Percentiles rank a stretch among this genome's conserved stretches.
phyloP scores from a whole-genome alignment of 805 yeast species.

The Saturnispora bothae region DNA sequence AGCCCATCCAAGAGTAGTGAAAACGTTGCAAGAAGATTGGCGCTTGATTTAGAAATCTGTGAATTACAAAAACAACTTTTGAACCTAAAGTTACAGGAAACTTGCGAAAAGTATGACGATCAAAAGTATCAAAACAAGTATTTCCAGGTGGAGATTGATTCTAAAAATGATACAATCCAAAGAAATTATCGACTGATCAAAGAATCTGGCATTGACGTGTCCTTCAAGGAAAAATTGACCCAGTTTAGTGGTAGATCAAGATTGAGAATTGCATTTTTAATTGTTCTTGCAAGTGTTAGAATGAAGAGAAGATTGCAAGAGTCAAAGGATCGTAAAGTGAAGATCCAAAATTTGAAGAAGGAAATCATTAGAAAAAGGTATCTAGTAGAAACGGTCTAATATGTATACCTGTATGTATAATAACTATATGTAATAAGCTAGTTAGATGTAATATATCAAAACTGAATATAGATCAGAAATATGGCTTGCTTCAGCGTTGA shows the following conservation, averaged over 20 bases:
- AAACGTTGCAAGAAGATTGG: background rate
- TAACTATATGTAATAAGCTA: background rate
- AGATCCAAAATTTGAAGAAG: constrained; percentile 15
- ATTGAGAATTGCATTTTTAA: constrained; percentile 17
- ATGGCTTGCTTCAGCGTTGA: background rate
- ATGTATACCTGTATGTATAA: background rate
- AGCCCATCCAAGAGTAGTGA: constrained; percentile 15
- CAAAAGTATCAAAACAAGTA: constrained; percentile 27
- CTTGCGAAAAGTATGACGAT: constrained; percentile 27
- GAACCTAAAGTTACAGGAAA: constrained; percentile 38
- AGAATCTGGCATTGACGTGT: constrained; percentile 15
- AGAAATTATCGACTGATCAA: constrained; percentile 12
- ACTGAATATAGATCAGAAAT: background rate
- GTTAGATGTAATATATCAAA: background rate
- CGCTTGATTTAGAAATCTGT: constrained; percentile 17
- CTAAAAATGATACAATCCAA: constrained; percentile 7
- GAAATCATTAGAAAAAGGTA: constrained; percentile 9
- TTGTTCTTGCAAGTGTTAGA: constrained; percentile 30
- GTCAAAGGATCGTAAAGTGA: constrained; percentile 11
- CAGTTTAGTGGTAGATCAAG: constrained; percentile 4
- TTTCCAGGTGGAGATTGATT: constrained; percentile 20
- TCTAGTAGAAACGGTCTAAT: constrained; percentile 1
- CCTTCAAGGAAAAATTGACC: constrained; percentile 1
- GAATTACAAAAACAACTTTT: constrained; percentile 36
- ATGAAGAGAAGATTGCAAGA: constrained; percentile 26